A percentile compares a stretch with the other conserved stretches of the same genome.
Evolutionary conservation across 2,329 filamentous ascomycete species (phyloP).

Genomic region (Aspergillus quadrilineatus): DNA sequence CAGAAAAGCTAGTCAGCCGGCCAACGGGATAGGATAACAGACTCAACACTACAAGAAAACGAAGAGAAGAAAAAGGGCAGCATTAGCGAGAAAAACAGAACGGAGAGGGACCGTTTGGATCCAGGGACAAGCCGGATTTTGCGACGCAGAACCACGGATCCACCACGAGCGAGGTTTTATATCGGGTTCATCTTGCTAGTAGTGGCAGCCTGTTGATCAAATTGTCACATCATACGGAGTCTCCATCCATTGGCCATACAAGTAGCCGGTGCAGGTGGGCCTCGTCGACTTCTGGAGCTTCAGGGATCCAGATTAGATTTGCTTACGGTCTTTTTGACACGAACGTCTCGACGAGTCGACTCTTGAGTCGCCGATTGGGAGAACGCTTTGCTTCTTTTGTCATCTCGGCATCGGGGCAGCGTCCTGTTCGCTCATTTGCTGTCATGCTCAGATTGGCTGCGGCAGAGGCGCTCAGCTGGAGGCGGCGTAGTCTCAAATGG

Average conservation of each 20-base stretch:
- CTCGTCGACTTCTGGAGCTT: neutral
- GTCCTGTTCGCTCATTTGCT: conserved; percentile 1
- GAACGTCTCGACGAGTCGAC: neutral
- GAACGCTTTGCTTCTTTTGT: conserved; percentile 6
- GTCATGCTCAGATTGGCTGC: conserved; percentile 14
- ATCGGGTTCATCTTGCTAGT: neutral
- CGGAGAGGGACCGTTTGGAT: neutral
- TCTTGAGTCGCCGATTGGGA: conserved; percentile 3
- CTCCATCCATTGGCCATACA: no score
- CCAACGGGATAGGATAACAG: neutral
- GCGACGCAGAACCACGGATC: conserved; percentile 17
- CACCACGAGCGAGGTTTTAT: conserved; percentile 10
- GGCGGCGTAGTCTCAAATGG: neutral
- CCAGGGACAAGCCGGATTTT: conserved; percentile 13
- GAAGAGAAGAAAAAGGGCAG: conserved; percentile 4
- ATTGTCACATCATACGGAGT: neutral
- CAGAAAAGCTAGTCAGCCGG: neutral
- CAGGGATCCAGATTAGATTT: neutral
- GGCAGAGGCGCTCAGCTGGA: neutral
- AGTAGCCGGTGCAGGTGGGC: neutral
- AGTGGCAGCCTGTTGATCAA: neutral
- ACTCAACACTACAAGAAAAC: neutral
- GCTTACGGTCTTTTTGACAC: neutral
- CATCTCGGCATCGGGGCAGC: neutral
- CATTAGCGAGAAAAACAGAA: neutral